These are phyloP conservation scores for Daldinia concentrica DNA, from an alignment of 495 filamentous ascomycete genomes.

Conservation along the genomic window DNA sequence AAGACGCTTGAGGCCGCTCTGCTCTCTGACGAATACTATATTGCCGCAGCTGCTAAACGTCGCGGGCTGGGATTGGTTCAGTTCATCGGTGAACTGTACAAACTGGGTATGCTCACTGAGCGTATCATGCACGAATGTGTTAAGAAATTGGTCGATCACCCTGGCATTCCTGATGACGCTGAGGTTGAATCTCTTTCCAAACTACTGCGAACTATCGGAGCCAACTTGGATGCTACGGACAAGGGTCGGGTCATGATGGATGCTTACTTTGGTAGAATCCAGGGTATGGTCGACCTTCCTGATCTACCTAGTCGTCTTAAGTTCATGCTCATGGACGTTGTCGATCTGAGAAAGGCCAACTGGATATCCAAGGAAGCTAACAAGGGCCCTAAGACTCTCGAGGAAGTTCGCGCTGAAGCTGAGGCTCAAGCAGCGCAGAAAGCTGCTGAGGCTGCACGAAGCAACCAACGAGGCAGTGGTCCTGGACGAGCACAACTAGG, in stretches of 20 bases:
- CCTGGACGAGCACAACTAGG: constrained; percentile 70
- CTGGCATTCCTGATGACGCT: constrained; percentile 91
- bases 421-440: constrained; percentile 78
- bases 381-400: constrained; percentile 96
- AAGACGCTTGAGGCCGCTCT: constrained; percentile 75
- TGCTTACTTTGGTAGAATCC: constrained; percentile 91
- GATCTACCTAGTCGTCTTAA: constrained; percentile 84
- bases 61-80: constrained; percentile 97
- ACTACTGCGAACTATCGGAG: constrained; percentile 89
- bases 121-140: constrained; percentile 99
- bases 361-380: constrained; percentile 88
- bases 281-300: constrained; percentile 76
- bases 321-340: constrained; percentile 96
- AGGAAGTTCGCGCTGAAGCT: constrained; percentile 84
- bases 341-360: constrained; percentile 76
- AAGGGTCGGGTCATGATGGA: constrained; percentile 87
- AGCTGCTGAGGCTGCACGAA: constrained; percentile 68
- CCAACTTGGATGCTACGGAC: constrained; percentile 80
- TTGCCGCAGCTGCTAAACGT: constrained; percentile 94
- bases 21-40: constrained; percentile 97
- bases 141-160: constrained; percentile 93
- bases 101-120: constrained; percentile 96
- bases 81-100: constrained; percentile 99
- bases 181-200: constrained; percentile 95
- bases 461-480: constrained; percentile 66